Conservation (phyloP, 192 early-diverging fungal genomes). For the Funneliformis mosseae region DNA sequence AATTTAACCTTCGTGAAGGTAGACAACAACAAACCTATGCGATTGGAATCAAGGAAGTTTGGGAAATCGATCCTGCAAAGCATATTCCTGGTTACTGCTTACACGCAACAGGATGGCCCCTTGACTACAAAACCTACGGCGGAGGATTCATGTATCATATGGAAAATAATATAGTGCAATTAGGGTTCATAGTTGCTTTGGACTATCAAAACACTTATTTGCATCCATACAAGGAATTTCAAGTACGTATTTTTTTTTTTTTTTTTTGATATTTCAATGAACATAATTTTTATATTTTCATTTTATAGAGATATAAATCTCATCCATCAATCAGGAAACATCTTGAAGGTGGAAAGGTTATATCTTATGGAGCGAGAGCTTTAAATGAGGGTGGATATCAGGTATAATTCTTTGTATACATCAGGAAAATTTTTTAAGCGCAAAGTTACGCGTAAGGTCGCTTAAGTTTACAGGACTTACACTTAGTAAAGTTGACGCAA, state of each 20-base stretch:
- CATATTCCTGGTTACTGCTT: slow-evolving; percentile 79
- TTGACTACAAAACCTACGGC: slow-evolving; percentile 89
- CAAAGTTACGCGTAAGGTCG: too few species aligned
- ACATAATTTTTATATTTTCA: slow-evolving; percentile 9
- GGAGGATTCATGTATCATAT: slow-evolving; percentile 97
- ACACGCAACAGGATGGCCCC: slow-evolving; percentile 92
- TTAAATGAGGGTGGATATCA: slow-evolving; percentile 95
- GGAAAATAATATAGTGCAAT: slow-evolving; percentile 81
- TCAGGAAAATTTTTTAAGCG: too few species aligned
- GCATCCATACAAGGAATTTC: slow-evolving; percentile 95
- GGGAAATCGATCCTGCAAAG: slow-evolving; percentile 89
- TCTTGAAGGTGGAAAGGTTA: slow-evolving; percentile 87
- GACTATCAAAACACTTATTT: slow-evolving; percentile 96
- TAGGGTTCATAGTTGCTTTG: slow-evolving; percentile 90
- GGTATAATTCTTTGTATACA: too few species aligned
- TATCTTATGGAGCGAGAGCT: slow-evolving; percentile 96
- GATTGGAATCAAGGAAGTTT: slow-evolving; percentile 96
- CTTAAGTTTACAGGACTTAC: too few species aligned
- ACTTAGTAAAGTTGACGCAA: too few species aligned
- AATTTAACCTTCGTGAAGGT: slow-evolving; percentile 89
- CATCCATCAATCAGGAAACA: slow-evolving; percentile 83
- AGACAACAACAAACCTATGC: slow-evolving; percentile 91
- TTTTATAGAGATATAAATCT: slow-evolving; percentile 83
- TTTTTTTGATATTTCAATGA: too few species aligned
- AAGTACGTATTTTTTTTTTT: slow-evolving; percentile 38